Conservation (phyloP, 2,329 filamentous ascomycete species). For the Epichloe glyceriae region DNA sequence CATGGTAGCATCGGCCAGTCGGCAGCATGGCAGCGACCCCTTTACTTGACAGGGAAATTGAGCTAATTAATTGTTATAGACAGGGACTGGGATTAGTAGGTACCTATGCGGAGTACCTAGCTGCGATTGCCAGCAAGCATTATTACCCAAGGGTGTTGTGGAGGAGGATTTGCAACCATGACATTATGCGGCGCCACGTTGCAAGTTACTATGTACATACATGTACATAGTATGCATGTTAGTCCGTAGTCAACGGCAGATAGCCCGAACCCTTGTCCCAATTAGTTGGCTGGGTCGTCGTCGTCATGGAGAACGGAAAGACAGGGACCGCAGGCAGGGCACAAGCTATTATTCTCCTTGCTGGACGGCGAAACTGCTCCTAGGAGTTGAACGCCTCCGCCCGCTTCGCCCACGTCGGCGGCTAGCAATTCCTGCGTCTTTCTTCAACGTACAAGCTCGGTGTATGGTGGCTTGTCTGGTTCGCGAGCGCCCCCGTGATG, state of each 20-base stretch:
- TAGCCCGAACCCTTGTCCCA: slow-evolving; percentile 6
- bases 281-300: not conserved
- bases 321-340: not conserved
- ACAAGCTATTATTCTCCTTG: not conserved
- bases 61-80: too few relatives aligned
- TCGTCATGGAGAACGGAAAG: not conserved
- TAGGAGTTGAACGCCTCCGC: too few relatives aligned
- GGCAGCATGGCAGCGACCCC: not conserved
- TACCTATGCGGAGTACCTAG: not conserved
- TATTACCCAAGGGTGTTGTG: too few relatives aligned
- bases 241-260: not conserved
- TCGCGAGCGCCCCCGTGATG: too few relatives aligned
- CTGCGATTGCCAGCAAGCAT: too few relatives aligned
- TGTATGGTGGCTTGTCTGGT: too few relatives aligned
- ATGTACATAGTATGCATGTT: too few relatives aligned
- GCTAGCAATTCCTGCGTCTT: not conserved
- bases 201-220: not conserved
- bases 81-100: not conserved
- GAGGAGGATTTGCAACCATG: too few relatives aligned
- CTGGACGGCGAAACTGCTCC: too few relatives aligned
- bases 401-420: not conserved
- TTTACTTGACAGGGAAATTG: not conserved
- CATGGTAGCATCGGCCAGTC: not conserved
- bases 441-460: too few relatives aligned
- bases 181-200: not conserved